Evolutionary conservation across 805 yeast species (phyloP), one percentile per base, ranked within the genome.

Genomic region (Starmerella sp.): DNA sequence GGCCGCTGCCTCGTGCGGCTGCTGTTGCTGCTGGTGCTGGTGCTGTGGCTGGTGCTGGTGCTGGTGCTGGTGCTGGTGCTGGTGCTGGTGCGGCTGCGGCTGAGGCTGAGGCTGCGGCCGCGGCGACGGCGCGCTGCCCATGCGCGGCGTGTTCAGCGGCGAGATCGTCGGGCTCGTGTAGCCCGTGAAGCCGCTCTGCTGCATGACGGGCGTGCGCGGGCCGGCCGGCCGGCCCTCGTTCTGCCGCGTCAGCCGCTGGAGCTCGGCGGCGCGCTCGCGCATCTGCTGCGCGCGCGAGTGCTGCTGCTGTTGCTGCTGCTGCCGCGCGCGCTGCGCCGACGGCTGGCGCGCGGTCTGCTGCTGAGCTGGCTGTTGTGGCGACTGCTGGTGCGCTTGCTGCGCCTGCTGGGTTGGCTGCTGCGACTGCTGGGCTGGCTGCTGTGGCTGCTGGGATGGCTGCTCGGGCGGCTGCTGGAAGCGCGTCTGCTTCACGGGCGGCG

Each of bases 1-100:
- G 44, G 6, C 47, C 49, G n/a, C 54, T 36, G 22, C 46, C 51
- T 43, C 57, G 39, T 48, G 52, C 42, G 28, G 52, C 55, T 44
- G 48, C 28, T 34, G 10, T 10, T 29, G 17, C n/a, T 22, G 22
- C 22, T 22, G 22, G 22, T 22, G 22, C 22, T 2, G 22, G 3
- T 22, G 22, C 22, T n/a, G n/a, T n/a, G n/a, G n/a, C 22, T 22
- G 22, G 22, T 22, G 22, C 22, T 22, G 22, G 22, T 22, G 22
- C 22, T 22, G 22, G 22, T 22, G 22, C 22, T 22, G 22, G 22
- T 22, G 22, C 22, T 22, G 22, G 22, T 22, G 22, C 22, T 22
- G 22, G 22, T 22, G 22, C 22, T 2, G 22, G 3, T 22, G 22
- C 22, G 2, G 22, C 2, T 2, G 22, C 22, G 22, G 22, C 22